These are phyloP conservation scores for Boletus hoseneyae DNA, from an alignment of 1,284 basidiomycete genomes.

Conservation along the genomic window DNA sequence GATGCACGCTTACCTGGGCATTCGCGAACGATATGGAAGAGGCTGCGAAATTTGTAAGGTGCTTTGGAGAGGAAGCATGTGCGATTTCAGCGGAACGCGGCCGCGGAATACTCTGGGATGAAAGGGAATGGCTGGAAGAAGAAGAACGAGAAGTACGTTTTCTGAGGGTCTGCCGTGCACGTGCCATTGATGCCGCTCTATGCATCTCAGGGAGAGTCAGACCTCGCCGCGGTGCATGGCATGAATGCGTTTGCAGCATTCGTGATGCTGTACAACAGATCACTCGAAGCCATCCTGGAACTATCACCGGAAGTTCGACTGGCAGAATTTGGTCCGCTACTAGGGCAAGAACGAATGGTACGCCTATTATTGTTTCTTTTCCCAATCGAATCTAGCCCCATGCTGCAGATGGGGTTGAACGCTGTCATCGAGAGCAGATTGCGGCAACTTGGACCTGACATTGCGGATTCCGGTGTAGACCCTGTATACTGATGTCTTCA, in stretches of 20 bases:
- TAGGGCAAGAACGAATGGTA: slow-evolving; percentile 57
- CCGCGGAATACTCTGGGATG: slow-evolving; percentile 46
- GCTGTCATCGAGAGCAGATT: slow-evolving; percentile 37
- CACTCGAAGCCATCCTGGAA: slow-evolving; percentile 53
- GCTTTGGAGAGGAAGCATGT: slow-evolving; percentile 56
- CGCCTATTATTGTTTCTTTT: slow-evolving; percentile 24
- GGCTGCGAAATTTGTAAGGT: slow-evolving; percentile 50
- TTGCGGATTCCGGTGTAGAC: slow-evolving; percentile 11
- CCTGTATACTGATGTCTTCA: slow-evolving; percentile 15
- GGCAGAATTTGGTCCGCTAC: slow-evolving; percentile 41
- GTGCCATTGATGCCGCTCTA: slow-evolving; percentile 9
- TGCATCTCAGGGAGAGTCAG: slow-evolving; percentile 48
- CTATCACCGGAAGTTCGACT: slow-evolving; percentile 46
- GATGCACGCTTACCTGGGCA: slow-evolving; percentile 45
- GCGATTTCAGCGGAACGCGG: slow-evolving; percentile 40
- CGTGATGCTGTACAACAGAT: slow-evolving; percentile 54
- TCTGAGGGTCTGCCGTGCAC: slow-evolving; percentile 7
- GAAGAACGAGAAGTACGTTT: slow-evolving; percentile 50
- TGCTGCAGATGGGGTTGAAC: slow-evolving; percentile 36
- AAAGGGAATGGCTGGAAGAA: slow-evolving; percentile 55
- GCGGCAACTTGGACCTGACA: slow-evolving; percentile 27
- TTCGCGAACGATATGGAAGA: slow-evolving; percentile 60
- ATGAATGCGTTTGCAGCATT: slow-evolving; percentile 68
- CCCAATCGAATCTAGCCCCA: slow-evolving; percentile 8
- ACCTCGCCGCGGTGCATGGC: slow-evolving; percentile 48